Evolutionary conservation across 2,329 filamentous ascomycete genomes (phyloP), one percentile per base, ranked within the genome.

Genomic region (Neofusicoccum umdonicola): DNA sequence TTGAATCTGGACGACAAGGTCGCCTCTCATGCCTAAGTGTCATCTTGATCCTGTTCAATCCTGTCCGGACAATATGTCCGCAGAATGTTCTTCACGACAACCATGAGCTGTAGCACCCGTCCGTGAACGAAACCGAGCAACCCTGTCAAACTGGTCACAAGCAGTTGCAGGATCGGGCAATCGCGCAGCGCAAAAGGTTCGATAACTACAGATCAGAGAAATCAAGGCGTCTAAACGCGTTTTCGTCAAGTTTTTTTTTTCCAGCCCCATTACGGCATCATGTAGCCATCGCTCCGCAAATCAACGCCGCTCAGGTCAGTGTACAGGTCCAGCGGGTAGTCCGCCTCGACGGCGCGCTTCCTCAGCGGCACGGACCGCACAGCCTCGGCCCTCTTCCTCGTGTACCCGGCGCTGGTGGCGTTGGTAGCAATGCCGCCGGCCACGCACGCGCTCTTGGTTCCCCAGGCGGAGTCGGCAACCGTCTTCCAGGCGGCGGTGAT

Each of bases 401-500:
- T 48, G n/a, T 37, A 54, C 31, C 65, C 70, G 70, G 68, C 41
- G 15, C 62, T 68, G 66, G 58, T 67, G 45, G 45, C 19, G 66
- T 69, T 22, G 66, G 70, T 35, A 0, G 34, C 50, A 1, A 78
- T 61, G 13, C 66, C 66, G 6, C 74, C 76, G 17, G 74, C 75
- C 45, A 78, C 50, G 63, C 76, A 78, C 64, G 72, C 69, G 65
- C 62, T 73, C 65, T 69, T 68, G 0, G 65, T 70, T 15, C 72
- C 74, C 73, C 74, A 77, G 7, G 75, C 67, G 13, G 72, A 69
- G 48, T 78, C 75, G 15, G 73, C 75, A 47, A 71, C 75, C 9
- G 78, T 78, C 62, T 79, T 79, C 87, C 87, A 89, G 31, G 85
- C 77, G 7, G 77, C 80, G 1, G 79, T 80, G 2, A 84, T 79